A percentile compares a stretch with the other conserved stretches of the same genome.
Evolutionary conservation across 2,329 filamentous ascomycete genomes (phyloP).

Genomic region (Cercospora zeae-maydis): DNA sequence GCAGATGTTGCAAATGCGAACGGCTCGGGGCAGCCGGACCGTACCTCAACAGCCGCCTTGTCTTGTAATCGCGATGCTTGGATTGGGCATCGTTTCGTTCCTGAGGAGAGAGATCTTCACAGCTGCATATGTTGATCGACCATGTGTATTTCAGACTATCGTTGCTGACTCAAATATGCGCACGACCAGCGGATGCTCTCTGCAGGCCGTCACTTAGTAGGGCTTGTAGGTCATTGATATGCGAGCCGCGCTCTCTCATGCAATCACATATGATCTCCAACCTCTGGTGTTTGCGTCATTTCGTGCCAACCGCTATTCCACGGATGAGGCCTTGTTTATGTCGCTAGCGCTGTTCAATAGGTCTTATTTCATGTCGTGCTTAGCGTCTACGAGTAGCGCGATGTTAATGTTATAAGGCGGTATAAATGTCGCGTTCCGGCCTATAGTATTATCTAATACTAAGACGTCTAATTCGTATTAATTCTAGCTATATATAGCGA

Average conservation of each 20-base stretch:
- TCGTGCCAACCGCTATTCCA: no score
- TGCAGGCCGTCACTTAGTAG: background rate
- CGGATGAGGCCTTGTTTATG: no score
- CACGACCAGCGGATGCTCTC: background rate
- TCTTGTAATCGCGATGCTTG: background rate
- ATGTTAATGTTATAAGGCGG: no score
- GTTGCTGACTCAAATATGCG: background rate
- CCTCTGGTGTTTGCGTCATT: no score
- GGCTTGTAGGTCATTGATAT: background rate
- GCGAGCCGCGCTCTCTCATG: background rate
- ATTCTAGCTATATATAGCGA: no score
- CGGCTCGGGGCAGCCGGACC: background rate
- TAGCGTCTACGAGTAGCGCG: no score
- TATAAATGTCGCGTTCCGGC: no score
- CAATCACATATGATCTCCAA: no score
- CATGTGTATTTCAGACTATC: background rate
- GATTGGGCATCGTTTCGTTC: background rate
- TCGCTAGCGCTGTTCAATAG: no score
- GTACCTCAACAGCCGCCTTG: background rate
- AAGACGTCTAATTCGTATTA: no score
- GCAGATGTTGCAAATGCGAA: background rate
- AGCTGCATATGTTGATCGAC: background rate
- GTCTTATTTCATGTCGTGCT: no score
- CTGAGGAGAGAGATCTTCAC: background rate
- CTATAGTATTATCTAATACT: no score